Evolutionary conservation across 2,329 filamentous ascomycete species (phyloP).

Genomic region (Aspergillus chevalieri): DNA sequence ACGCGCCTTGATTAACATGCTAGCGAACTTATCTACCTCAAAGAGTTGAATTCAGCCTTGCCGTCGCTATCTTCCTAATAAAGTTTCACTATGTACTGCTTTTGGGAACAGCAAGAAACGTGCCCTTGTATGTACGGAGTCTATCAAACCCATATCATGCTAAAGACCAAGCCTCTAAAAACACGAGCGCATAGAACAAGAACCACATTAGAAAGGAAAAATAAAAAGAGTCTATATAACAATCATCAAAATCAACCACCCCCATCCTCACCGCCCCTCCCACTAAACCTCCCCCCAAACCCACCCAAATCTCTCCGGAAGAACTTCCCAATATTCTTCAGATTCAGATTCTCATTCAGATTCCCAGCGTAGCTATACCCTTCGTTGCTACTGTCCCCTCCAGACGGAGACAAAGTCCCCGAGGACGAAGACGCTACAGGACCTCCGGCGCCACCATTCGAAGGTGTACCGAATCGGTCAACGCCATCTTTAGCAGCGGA

Average conservation of each 20-base stretch:
- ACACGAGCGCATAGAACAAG: background rate
- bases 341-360: slow-evolving; percentile 90
- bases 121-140: too few relatives aligned
- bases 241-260: background rate
- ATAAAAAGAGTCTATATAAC: background rate
- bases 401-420: slow-evolving; percentile 18
- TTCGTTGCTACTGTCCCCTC: slow-evolving; percentile 12
- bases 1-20: too few relatives aligned
- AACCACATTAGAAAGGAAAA: background rate
- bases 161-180: too few relatives aligned
- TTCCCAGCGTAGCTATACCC: slow-evolving; percentile 47
- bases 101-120: too few relatives aligned
- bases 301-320: slow-evolving; percentile 81
- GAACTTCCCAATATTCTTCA: slow-evolving; percentile 95
- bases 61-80: too few relatives aligned
- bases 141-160: too few relatives aligned
- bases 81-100: too few relatives aligned
- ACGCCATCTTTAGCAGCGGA: slow-evolving; percentile 81
- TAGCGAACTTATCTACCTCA: too few relatives aligned
- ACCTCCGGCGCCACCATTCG: slow-evolving; percentile 27
- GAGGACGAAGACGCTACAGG: slow-evolving; percentile 16
- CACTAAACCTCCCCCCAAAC: slow-evolving; percentile 63
- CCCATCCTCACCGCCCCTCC: slow-evolving; percentile 22
- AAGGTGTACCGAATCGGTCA: slow-evolving; percentile 64
- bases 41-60: too few relatives aligned